Evolutionary conservation across 768 basidiomycete species (phyloP).

Genomic region (Polyporus arcularius): DNA sequence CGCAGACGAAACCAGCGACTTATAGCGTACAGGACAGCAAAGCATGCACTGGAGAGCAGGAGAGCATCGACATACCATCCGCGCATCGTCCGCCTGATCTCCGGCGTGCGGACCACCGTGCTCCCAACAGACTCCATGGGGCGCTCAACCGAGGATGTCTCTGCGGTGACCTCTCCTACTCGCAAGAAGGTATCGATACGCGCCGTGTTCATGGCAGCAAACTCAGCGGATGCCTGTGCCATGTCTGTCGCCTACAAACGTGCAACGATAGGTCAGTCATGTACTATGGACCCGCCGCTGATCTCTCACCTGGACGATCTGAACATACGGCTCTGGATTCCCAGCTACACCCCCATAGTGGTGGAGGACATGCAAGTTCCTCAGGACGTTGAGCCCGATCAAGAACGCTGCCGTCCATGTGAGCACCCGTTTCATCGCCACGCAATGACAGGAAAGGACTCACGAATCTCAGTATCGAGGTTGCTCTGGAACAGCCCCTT

Average conservation of each 20-base stretch:
- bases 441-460: not conserved
- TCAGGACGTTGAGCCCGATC: not conserved
- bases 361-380: not conserved
- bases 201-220: conserved; percentile 1
- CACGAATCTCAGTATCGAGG: not conserved
- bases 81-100: not conserved
- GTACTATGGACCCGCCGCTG: not conserved
- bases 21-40: not conserved
- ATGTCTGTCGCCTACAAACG: not conserved
- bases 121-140: not conserved
- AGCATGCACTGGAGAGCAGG: not conserved
- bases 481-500: not conserved
- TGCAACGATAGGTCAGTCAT: not conserved
- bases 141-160: not conserved
- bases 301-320: not conserved
- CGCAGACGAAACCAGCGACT: not conserved
- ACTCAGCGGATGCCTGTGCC: not conserved
- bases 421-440: not conserved
- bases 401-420: not conserved
- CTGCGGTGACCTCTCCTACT: too few species aligned
- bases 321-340: not conserved
- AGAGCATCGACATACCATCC: not conserved
- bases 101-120: too few species aligned
- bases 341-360: not conserved
- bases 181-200: not conserved